Percentiles rank a stretch among this genome's conserved stretches.
phyloP scores from a whole-genome alignment of 108 stramenopile genomes.

The Conticribra weissflogii region DNA sequence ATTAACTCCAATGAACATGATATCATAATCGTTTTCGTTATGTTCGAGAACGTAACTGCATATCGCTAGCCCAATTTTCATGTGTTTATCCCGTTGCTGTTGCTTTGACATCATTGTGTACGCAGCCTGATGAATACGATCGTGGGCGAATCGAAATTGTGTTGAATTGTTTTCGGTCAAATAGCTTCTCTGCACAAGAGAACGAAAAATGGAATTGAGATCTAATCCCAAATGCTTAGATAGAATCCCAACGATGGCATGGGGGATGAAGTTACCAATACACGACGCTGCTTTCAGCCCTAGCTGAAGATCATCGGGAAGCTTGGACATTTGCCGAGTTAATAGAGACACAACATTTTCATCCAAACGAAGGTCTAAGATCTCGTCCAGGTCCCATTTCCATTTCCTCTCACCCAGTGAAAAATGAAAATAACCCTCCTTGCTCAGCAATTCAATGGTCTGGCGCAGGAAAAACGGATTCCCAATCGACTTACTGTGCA shows the following conservation, averaged over 20 bases:
- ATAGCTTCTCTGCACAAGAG: slow-evolving; percentile 4
- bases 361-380: slow-evolving; percentile 17
- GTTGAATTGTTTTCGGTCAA: slow-evolving; percentile 1
- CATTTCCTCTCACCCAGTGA: slow-evolving; percentile 7
- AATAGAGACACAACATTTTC: slow-evolving; percentile 25
- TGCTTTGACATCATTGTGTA: slow-evolving; percentile 19
- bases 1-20: slow-evolving; percentile 36
- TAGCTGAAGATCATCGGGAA: slow-evolving; percentile 15
- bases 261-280: slow-evolving; percentile 23
- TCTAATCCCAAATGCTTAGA: slow-evolving; percentile 7
- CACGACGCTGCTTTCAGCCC: slow-evolving; percentile 35
- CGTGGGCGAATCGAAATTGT: slow-evolving; percentile 28
- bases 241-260: slow-evolving; percentile 10
- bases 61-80: slow-evolving; percentile 24
- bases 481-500: too few relatives aligned
- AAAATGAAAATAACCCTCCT: slow-evolving; percentile 22
- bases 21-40: slow-evolving; percentile 13
- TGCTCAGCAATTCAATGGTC: slow-evolving; percentile 3
- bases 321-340: slow-evolving; percentile 12
- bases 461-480: slow-evolving; percentile 19
- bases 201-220: not conserved
- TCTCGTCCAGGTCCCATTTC: slow-evolving; percentile 31
- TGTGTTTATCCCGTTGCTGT: slow-evolving; percentile 8
- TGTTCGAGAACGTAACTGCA: slow-evolving; percentile 5
- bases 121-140: slow-evolving; percentile 39